Evolutionary conservation across 164 flowering plant species (phyloP), one percentile per base, ranked within the genome.

Genomic region (Piper betle): DNA sequence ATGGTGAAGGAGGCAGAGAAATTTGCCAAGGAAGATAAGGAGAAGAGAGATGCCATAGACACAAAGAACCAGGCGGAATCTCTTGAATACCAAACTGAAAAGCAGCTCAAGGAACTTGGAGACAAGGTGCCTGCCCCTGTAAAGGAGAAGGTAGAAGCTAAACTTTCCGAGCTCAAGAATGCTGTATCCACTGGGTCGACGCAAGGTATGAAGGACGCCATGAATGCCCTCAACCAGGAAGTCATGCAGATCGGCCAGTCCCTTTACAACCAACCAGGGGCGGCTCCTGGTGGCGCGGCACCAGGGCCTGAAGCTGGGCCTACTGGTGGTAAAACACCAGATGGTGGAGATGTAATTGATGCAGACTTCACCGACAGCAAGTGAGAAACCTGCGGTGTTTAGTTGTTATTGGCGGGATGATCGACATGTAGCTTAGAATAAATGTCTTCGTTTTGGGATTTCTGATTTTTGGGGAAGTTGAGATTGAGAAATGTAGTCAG

Each of bases 231-330:
- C 6, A 86, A 84, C 71, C 86, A 84, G 62, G 94, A 84, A 70
- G 94, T 84, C 10, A 86, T 84, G 88, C 86, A 86, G 71, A 77
- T 86, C 2, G 94, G 94, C 1, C 87, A 84, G 72, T 82, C 90
- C 52, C 77, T 86, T 6, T 86, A 86, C 65, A 80, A 78, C 76
- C 86, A 84, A 53, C 82, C 84, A 5, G 87, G 84, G 48, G 78
- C 83, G 52, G 33, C 66, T 11, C 64, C 62, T 59, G 72, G 76
- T 7, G 83, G 82, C 0, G 74, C 87, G n/a, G 68, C 80, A 4
- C 73, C 86, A 16, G 85, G 80, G 4, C 68, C 55, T 43, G 79
- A 63, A 7, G 73, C 79, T 55, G 79, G 77, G 20, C 56, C 82
- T 46, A 57, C 77, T 0, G 70, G 72, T 25, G 70, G 72, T 25